Conservation (phyloP, 371 early-diverging fungal species). For the Mortierella sp. region DNA sequence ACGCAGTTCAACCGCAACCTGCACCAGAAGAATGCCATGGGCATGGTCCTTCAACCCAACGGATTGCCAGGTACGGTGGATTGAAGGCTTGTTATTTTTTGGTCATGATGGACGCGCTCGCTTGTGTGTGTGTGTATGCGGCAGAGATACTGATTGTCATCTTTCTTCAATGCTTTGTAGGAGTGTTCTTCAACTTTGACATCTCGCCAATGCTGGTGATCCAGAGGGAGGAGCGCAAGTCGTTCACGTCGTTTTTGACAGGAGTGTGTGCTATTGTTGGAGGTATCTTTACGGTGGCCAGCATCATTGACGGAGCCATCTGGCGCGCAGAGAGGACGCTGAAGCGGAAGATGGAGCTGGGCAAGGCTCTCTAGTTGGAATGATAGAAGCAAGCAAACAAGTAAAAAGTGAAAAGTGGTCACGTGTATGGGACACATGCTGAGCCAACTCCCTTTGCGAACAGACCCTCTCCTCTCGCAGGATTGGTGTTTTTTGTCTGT, state of each 20-base stretch:
- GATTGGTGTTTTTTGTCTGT: neutral
- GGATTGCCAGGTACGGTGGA: constrained; percentile 72
- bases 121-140: too few relatives aligned
- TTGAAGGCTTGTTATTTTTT: neutral
- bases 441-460: neutral
- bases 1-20: constrained; percentile 80
- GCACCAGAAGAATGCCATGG: constrained; percentile 46
- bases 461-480: neutral
- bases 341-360: constrained; percentile 87
- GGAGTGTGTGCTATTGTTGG: constrained; percentile 95
- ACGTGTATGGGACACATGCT: neutral
- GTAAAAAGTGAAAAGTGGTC: neutral
- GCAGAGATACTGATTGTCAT: neutral
- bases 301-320: constrained; percentile 90
- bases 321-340: constrained; percentile 89
- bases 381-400: neutral
- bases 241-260: constrained; percentile 91
- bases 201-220: constrained; percentile 97
- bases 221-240: constrained; percentile 85
- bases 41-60: constrained; percentile 40
- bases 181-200: constrained; percentile 95
- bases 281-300: constrained; percentile 95
- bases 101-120: constrained; percentile 4
- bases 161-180: constrained; percentile 49
- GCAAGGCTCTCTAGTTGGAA: constrained; percentile 69